Conservation (phyloP, 2,329 filamentous ascomycete genomes). For the Calonectria montana region DNA sequence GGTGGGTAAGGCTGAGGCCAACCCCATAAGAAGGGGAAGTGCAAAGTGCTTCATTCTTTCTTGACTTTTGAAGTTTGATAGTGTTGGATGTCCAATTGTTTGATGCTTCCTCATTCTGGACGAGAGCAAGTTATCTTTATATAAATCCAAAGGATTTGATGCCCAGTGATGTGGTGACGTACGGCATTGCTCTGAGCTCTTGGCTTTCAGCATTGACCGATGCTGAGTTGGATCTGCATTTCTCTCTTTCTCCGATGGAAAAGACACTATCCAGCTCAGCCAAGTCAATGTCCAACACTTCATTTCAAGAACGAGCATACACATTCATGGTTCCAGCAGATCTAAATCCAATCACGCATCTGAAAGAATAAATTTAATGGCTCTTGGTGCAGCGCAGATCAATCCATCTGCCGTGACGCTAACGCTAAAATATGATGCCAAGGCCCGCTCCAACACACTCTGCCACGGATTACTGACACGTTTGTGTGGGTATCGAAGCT, state of each 20-base stretch:
- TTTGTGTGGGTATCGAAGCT: not conserved
- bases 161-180: not conserved
- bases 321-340: not conserved
- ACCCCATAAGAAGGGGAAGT: not conserved
- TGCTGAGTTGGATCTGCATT: not conserved
- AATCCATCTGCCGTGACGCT: not conserved
- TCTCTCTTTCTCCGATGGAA: not conserved
- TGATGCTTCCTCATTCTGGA: not conserved
- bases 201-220: not conserved
- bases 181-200: not conserved
- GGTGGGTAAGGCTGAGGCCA: conserved; percentile 14
- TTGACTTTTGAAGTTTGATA: not conserved
- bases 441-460: not conserved
- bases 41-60: conserved; percentile 7
- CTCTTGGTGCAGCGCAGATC: not conserved
- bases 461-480: not conserved
- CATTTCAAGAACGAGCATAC: not conserved
- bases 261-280: not conserved
- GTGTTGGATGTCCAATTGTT: not conserved
- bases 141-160: not conserved
- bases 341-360: not conserved
- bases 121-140: not conserved
- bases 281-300: not conserved
- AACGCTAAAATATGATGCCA: not conserved
- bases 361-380: conserved; percentile 3